These are phyloP conservation scores for Plasmodium vinckei DNA, from an alignment of 169 alveolate species.

Conservation along the genomic window DNA sequence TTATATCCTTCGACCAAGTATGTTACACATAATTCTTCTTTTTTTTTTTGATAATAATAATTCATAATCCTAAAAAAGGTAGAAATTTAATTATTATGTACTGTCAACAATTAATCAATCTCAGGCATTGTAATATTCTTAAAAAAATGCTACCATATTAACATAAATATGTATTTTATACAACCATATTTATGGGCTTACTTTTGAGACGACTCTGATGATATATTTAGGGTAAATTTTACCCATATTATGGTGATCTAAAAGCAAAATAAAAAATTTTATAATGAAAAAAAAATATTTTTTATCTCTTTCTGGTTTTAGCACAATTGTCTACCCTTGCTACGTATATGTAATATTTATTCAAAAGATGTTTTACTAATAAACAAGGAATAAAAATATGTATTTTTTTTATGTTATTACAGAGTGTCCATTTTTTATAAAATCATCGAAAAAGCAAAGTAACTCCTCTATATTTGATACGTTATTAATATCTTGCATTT, in stretches of 20 bases:
- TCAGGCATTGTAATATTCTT: not conserved
- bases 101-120: not conserved
- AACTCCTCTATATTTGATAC: constrained; percentile 31
- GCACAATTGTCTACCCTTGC: too few species aligned
- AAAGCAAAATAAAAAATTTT: not conserved
- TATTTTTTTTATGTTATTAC: constrained; percentile 36
- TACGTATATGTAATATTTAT: not conserved
- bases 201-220: constrained; percentile 66
- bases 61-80: constrained; percentile 28
- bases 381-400: not conserved
- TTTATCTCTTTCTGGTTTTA: too few species aligned
- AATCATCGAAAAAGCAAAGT: constrained; percentile 50
- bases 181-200: not conserved
- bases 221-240: constrained; percentile 16
- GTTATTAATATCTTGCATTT: constrained; percentile 40
- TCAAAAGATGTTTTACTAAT: not conserved
- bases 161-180: not conserved
- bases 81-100: not conserved
- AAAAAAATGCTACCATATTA: too few species aligned
- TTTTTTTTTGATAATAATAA: constrained; percentile 29
- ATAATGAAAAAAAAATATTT: not conserved
- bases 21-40: constrained; percentile 24
- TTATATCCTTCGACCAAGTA: constrained; percentile 57
- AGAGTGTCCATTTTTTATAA: constrained; percentile 49
- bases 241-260: constrained; percentile 38